Conservation (phyloP, 2,329 filamentous ascomycete species). For the Atkinsonella texensis region DNA sequence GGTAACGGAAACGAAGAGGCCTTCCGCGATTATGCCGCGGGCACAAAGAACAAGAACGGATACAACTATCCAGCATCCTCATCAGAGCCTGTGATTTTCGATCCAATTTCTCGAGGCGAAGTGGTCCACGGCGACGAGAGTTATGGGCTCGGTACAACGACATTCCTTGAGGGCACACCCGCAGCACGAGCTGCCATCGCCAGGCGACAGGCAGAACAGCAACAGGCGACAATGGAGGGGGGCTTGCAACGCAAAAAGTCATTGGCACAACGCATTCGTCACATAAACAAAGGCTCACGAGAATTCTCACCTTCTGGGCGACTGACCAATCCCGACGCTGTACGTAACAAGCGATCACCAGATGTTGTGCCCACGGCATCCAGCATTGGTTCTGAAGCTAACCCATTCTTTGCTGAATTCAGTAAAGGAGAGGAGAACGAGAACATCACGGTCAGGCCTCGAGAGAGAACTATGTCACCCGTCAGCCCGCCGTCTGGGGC, state of each 20-base stretch:
- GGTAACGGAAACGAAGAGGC: slow-evolving; percentile 71
- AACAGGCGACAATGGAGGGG: slow-evolving; percentile 41
- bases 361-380: slow-evolving; percentile 22
- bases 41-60: slow-evolving; percentile 18
- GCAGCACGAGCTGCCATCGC: slow-evolving; percentile 71
- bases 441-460: slow-evolving; percentile 32
- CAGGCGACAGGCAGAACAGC: slow-evolving; percentile 58
- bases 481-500: slow-evolving; percentile 45
- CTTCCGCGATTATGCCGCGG: slow-evolving; percentile 64
- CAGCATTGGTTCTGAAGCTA: slow-evolving; percentile 31
- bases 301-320: slow-evolving; percentile 48
- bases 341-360: slow-evolving; percentile 30
- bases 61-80: slow-evolving; percentile 11
- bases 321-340: slow-evolving; percentile 42
- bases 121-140: slow-evolving; percentile 76
- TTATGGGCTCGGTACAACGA: slow-evolving; percentile 80
- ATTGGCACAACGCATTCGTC: slow-evolving; percentile 79
- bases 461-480: slow-evolving; percentile 29
- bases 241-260: slow-evolving; percentile 87
- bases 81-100: slow-evolving; percentile 46
- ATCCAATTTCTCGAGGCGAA: slow-evolving; percentile 54
- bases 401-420: slow-evolving; percentile 79
- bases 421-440: slow-evolving; percentile 44
- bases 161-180: slow-evolving; percentile 88
- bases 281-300: slow-evolving; percentile 62